Base-by-base conservation (phyloP, 495 filamentous ascomycete genomes). In the Penicillium verhagenii region DNA sequence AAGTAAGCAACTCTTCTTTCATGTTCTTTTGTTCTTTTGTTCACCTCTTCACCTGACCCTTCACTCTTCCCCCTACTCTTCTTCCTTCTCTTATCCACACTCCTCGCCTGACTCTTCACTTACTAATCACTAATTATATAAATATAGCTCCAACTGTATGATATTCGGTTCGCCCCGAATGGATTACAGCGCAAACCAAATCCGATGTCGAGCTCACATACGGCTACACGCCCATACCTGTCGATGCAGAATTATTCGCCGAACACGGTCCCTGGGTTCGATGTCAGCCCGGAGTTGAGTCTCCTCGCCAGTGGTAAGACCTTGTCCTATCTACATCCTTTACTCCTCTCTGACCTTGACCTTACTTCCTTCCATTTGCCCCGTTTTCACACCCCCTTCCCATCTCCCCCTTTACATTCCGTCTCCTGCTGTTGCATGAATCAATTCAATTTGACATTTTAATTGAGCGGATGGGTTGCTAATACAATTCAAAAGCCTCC, bases 71-170 rank as follows among this genome's bases (percentile, higher is more conserved):
- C n/a, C n/a, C n/a, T n/a, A n/a, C n/a, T n/a, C n/a, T n/a, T n/a
- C n/a, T n/a, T n/a, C n/a, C n/a, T n/a, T n/a, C n/a, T n/a, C n/a
- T n/a, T n/a, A n/a, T n/a, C n/a, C n/a, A n/a, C n/a, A n/a, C n/a
- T n/a, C n/a, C n/a, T n/a, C n/a, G n/a, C n/a, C n/a, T n/a, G n/a
- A n/a, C n/a, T 21, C 13, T 13, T 48, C 7, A 2, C 45, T 31
- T 6, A 2, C 6, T 25, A 23, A 1, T 1, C 2, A 35, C 43
- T 25, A 25, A 14, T 9, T 6, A 18, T 1, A 20, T n/a, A 29
- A 33, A 29, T 16, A 28, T 14, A 52, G 75, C 61, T 76, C n/a
- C 59, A 71, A 60, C 75, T 76, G 68, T 76, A 75, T 52, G 75
- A 78, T 47, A 59, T 78, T n/a, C 73, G 75, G 20, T 76, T 63